A percentile compares a stretch with the other conserved stretches of the same genome.
Evolutionary conservation across 2,329 filamentous ascomycete genomes (phyloP).

Genomic region (Xylariomycetidae sp.): DNA sequence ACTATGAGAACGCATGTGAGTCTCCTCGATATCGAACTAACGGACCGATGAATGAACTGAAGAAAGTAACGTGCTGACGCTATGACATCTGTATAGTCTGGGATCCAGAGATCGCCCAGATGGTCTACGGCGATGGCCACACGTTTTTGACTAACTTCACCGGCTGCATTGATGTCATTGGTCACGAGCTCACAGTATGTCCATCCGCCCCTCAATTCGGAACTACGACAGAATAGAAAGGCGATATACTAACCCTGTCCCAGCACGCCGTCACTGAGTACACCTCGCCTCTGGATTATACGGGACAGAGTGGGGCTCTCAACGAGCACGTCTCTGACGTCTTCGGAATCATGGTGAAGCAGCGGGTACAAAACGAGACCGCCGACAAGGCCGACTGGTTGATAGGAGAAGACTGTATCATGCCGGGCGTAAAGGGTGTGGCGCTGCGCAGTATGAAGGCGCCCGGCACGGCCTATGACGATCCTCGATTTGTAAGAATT

Average conservation of each 20-base stretch:
- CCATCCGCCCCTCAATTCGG: not conserved
- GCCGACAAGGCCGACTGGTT: constrained; percentile 48
- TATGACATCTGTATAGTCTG: constrained; percentile 36
- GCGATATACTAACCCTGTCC: constrained; percentile 3
- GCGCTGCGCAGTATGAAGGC: constrained; percentile 51
- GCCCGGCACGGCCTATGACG: constrained; percentile 48
- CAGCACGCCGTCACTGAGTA: constrained; percentile 48
- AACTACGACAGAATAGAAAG: not conserved
- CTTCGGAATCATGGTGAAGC: constrained; percentile 55
- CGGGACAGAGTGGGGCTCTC: constrained; percentile 48
- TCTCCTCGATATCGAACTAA: too few species aligned
- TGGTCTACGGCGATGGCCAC: constrained; percentile 54
- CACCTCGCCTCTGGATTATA: constrained; percentile 45
- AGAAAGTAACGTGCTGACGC: not conserved
- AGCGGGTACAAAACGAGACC: constrained; percentile 41
- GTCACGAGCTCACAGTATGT: constrained; percentile 46
- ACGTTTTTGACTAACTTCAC: constrained; percentile 48
- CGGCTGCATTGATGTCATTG: constrained; percentile 50
- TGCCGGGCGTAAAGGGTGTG: constrained; percentile 45
- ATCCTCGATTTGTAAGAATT: constrained; percentile 38
- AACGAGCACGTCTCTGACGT: constrained; percentile 55
- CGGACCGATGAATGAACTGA: too few species aligned
- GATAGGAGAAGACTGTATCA: constrained; percentile 48
- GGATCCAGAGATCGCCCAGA: constrained; percentile 43
- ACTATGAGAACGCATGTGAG: constrained; percentile 51